A percentile compares a stretch with the other conserved stretches of the same genome.
These are phyloP conservation scores for Rhizopogon vinicolor DNA, from an alignment of 768 basidiomycete genomes.

Conservation along the genomic window DNA sequence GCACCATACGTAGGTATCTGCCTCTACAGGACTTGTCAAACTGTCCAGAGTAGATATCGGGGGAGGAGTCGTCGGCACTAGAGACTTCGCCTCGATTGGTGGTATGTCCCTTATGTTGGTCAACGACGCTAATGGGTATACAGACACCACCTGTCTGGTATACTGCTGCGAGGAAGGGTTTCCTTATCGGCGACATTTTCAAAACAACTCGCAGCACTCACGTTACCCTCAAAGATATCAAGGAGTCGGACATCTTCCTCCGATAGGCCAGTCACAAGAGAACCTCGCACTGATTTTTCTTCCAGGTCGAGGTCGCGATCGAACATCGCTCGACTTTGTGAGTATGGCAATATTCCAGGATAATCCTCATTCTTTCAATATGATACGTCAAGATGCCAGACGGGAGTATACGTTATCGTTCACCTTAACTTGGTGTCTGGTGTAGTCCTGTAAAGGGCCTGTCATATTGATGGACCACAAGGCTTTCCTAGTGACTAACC, in stretches of 20 bases:
- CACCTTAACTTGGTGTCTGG: conserved; percentile 76
- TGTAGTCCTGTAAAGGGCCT: conserved; percentile 52
- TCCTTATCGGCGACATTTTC: not conserved
- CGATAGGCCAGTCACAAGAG: conserved; percentile 71
- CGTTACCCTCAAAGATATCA: conserved; percentile 81
- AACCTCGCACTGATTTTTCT: conserved; percentile 73
- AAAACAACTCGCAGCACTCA: conserved; percentile 26
- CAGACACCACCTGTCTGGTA: conserved; percentile 43
- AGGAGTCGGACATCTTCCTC: conserved; percentile 57
- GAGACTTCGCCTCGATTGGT: conserved; percentile 18
- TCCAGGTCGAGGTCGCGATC: conserved; percentile 47
- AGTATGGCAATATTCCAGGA: conserved; percentile 72
- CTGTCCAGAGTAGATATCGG: conserved; percentile 34
- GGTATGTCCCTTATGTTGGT: conserved; percentile 23
- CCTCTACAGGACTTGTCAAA: conserved; percentile 35
- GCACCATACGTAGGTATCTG: conserved; percentile 72
- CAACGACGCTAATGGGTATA: conserved; percentile 50
- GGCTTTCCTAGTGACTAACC: conserved; percentile 36
- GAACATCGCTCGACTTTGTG: conserved; percentile 43
- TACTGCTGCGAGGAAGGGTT: conserved; percentile 62
- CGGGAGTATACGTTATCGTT: not conserved
- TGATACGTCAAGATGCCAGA: conserved; percentile 4
- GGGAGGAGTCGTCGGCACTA: conserved; percentile 40
- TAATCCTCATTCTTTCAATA: conserved; percentile 61
- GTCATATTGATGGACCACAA: not conserved